Percentiles rank a stretch among this genome's conserved stretches.
These are phyloP conservation scores for Verticillium zaregamsianum DNA, from an alignment of 2,329 filamentous ascomycete genomes.

Conservation along the genomic window DNA sequence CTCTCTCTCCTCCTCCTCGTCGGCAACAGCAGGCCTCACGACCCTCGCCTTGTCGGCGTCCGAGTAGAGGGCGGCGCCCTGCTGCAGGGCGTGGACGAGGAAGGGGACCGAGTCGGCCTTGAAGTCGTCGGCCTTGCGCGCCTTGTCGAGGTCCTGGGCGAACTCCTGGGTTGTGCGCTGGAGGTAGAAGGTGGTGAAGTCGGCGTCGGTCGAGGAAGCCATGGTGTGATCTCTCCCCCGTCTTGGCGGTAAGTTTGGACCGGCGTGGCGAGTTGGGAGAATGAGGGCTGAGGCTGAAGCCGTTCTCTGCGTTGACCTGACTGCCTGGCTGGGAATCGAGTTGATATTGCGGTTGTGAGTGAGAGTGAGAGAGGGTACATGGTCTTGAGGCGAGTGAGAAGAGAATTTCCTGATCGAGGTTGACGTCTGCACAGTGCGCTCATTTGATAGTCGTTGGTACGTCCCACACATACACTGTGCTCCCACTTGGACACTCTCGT, in stretches of 20 bases:
- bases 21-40: conserved; percentile 1
- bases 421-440: background rate
- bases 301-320: conserved; percentile 5
- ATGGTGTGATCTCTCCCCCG: background rate
- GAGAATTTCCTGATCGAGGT: background rate
- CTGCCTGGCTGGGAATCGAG: conserved; percentile 9
- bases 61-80: conserved; percentile 60
- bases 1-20: too few relatives aligned
- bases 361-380: conserved; percentile 5
- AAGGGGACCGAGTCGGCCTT: conserved; percentile 59
- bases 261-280: too few relatives aligned
- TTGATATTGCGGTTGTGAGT: background rate
- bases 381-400: background rate
- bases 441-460: background rate
- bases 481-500: too few relatives aligned
- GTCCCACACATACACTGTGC: too few relatives aligned
- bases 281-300: background rate
- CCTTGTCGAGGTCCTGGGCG: conserved; percentile 68
- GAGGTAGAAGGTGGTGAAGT: conserved; percentile 65
- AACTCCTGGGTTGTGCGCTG: conserved; percentile 67
- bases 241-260: too few relatives aligned
- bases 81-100: conserved; percentile 63
- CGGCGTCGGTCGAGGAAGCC: conserved; percentile 14
- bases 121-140: conserved; percentile 68
- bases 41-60: conserved; percentile 33